Percentiles rank a stretch among this genome's conserved stretches.
phyloP scores from a whole-genome alignment of 169 alveolate genomes.

The Plasmodium vivax region DNA sequence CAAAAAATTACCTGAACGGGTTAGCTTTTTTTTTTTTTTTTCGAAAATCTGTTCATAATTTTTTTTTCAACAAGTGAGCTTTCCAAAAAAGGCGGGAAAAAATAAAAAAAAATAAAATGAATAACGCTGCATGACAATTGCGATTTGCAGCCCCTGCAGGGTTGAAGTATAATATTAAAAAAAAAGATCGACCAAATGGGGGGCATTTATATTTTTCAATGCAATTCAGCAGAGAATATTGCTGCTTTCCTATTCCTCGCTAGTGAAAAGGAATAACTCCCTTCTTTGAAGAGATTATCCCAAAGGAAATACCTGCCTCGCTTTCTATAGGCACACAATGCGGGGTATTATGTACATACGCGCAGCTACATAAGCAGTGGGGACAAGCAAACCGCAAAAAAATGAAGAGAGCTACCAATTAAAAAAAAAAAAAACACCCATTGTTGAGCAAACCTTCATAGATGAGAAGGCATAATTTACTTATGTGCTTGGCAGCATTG shows the following conservation, averaged over 20 bases:
- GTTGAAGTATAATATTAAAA: neutral
- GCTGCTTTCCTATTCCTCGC: neutral
- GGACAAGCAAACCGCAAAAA: neutral
- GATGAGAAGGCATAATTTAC: slow-evolving; percentile 37
- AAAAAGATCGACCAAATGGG: neutral
- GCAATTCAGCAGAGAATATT: neutral
- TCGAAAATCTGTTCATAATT: neutral
- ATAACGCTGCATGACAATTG: neutral
- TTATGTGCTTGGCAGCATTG: slow-evolving; percentile 1
- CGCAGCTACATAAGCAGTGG: neutral
- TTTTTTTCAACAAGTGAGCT: neutral
- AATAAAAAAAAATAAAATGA: too few relatives aligned
- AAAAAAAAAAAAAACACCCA: neutral
- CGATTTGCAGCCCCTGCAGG: neutral
- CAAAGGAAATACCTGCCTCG: neutral
- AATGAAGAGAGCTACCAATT: neutral
- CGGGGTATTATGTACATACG: neutral
- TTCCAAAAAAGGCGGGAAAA: neutral
- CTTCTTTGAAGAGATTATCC: neutral
- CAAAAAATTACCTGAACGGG: neutral
- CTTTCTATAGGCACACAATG: neutral
- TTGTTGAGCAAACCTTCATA: neutral
- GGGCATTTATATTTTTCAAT: neutral
- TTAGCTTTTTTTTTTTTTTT: neutral
- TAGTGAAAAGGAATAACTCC: neutral